Base-by-base conservation (phyloP, 2,329 filamentous ascomycete species). In the Ophiognomonia clavigignenti-juglandacearum region DNA sequence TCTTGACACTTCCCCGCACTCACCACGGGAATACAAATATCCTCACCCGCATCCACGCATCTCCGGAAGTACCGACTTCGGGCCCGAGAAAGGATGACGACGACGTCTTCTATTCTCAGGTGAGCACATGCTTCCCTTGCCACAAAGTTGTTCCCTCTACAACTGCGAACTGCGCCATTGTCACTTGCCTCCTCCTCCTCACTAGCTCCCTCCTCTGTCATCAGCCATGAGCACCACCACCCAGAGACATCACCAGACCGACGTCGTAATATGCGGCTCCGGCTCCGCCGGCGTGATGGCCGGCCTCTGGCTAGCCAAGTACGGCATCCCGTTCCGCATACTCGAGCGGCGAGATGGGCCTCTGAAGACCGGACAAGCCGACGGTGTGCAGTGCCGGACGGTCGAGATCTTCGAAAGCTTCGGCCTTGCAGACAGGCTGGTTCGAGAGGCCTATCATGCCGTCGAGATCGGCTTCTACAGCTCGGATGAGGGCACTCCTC, bases 331-430 rank as follows among this genome's bases (percentile, higher is more conserved):
- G 20, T 82, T 73, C 65, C 74, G 68, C 36, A 73, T 85, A 22
- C 65, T 85, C 1, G 82, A 86, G 55, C 70, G 69, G 6, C 72
- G 77, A 5, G 49, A 62, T 4, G 80, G 78, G 0, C 78, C 77
- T 1, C 67, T 85, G 41, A 57, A 68, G 34, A 68, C 73, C 38
- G 82, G 81, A 3, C 79, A 85, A 61, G 83, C 82, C 13, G 82
- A 86, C 50, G 78, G 79, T 2, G 75, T 81, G 16, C 77, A 82
- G 60, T 77, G 73, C 47, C 75, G 78, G 2, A 80, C 78, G 0
- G 77, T 82, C 13, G 80, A 83, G 58, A 72, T 83, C 19, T 80
- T 82, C 42, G 78, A 83, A 55, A 77, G 74, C 37, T 78, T 82
- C 26, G 75, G 70, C 1, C 68, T 83, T 4, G 68, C 71, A 2